Conservation (phyloP, 345 rosid species). For the Arabis hirsuta region DNA sequence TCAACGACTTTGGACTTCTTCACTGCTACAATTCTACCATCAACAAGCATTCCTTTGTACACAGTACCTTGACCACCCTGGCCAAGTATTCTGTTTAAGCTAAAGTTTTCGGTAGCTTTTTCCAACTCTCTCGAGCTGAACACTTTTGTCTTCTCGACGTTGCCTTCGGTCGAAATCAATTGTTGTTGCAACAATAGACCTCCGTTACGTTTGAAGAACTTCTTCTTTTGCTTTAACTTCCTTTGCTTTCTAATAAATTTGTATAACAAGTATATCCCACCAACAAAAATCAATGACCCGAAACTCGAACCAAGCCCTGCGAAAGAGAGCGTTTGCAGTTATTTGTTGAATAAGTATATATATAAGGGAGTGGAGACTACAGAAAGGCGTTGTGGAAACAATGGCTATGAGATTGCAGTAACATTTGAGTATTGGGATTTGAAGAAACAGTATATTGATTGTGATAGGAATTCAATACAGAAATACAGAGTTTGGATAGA, state of each 20-base stretch:
- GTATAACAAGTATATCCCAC: not conserved
- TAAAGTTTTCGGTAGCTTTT: conserved; percentile 15
- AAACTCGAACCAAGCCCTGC: not conserved
- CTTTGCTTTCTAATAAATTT: conserved; percentile 4
- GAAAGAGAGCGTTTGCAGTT: no score
- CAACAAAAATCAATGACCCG: not conserved
- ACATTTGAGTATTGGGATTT: no score
- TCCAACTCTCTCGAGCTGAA: not conserved
- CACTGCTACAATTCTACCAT: conserved; percentile 11
- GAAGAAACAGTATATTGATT: no score
- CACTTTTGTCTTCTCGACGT: not conserved
- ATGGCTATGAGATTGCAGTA: no score
- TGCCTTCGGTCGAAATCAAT: not conserved
- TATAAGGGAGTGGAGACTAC: no score
- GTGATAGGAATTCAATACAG: no score
- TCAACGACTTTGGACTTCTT: conserved; percentile 12
- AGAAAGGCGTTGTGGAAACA: no score
- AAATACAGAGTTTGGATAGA: no score
- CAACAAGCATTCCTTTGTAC: conserved; percentile 6
- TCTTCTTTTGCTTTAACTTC: not conserved
- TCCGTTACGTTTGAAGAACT: conserved; percentile 11
- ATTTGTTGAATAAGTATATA: no score
- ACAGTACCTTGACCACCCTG: conserved; percentile 24
- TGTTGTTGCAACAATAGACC: conserved; percentile 22
- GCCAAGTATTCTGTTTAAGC: not conserved